Base-by-base conservation (phyloP, 2,329 filamentous ascomycete genomes). In the Fusarium pilosicola region DNA sequence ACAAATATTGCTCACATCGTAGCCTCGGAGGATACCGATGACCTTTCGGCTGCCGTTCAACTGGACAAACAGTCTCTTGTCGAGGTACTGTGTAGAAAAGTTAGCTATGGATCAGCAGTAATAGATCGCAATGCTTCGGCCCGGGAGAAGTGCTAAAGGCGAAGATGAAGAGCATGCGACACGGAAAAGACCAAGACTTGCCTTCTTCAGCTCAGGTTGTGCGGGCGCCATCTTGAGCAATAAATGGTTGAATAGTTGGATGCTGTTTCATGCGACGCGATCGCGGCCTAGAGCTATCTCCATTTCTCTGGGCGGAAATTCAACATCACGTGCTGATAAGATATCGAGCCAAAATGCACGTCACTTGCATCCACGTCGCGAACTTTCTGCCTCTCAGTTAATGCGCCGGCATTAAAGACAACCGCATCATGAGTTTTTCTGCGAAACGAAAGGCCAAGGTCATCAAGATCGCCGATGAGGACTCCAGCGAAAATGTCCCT, bases 121-220 rank as follows among this genome's bases (percentile, higher is more conserved):
- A 46, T 17, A 62, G 22, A 41, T 62, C 34, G 59, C 56, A 60
- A 68, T 30, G 49, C 26, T 51, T 51, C 46, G 48, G 34, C 26
- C 36, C 8, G 36, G 38, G 28, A 20, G 11, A 32, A 20, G 34
- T 9, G 1, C 5, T 10, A 1, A 18, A 12, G 4, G 14, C 18
- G 17, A 15, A 24, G 15, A 20, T 9, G 12, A 12, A 18, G 32
- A 28, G 10, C 22, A 26, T 34, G 44, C 39, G 38, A 66, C 39
- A 9, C 24, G 38, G 11, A 22, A 38, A n/a, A 32, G 6, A 30
- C 18, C n/a, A 6, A 7, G 15, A 65, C 76, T 32, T 85, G 97
- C 96, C 91, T 98, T 99, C 87, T 98, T 99, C 74, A 99, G 90
- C 87, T 99, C 97, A 79, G 96, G 96, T 86, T 98, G 96, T 83